phyloP scores from a whole-genome alignment of 2,329 filamentous ascomycete genomes.

The Aspergillus chevalieri region DNA sequence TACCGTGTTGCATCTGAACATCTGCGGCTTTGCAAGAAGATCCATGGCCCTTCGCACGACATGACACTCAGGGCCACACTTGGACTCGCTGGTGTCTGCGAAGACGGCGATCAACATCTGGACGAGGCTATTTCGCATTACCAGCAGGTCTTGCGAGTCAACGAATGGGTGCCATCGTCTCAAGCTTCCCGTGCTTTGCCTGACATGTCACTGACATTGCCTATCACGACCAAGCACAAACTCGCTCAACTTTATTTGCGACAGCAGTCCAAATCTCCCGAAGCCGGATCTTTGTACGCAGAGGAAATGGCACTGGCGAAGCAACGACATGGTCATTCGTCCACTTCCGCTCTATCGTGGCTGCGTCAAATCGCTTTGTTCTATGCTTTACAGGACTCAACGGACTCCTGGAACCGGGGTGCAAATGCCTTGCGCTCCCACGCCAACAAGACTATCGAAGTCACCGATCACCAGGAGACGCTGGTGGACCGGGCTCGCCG shows the following conservation, averaged over 20 bases:
- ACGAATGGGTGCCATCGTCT: constrained; percentile 30
- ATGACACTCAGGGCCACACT: constrained; percentile 35
- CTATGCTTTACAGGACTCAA: constrained; percentile 34
- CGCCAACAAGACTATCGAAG: constrained; percentile 37
- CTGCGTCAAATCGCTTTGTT: constrained; percentile 40
- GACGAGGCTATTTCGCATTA: constrained; percentile 44
- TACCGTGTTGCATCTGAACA: constrained; percentile 47
- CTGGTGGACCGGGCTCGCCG: constrained; percentile 42
- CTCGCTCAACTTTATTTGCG: constrained; percentile 46
- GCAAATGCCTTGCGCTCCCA: constrained; percentile 36
- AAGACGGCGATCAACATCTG: constrained; percentile 37
- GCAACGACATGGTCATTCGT: constrained; percentile 42
- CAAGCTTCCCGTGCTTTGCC: constrained; percentile 23
- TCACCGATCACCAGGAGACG: constrained; percentile 38
- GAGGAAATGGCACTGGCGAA: constrained; percentile 42
- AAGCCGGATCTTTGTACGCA: constrained; percentile 35
- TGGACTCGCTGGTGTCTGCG: constrained; percentile 42
- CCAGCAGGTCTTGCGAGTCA: constrained; percentile 40
- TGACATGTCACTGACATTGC: constrained; percentile 31
- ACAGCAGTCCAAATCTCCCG: constrained; percentile 31
- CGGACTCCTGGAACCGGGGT: constrained; percentile 35
- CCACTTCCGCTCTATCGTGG: constrained; percentile 40
- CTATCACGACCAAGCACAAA: constrained; percentile 45
- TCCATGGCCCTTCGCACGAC: constrained; percentile 30
- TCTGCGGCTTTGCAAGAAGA: constrained; percentile 40